phyloP scores from a whole-genome alignment of 169 alveolate species.

The Plasmodium malariae region DNA sequence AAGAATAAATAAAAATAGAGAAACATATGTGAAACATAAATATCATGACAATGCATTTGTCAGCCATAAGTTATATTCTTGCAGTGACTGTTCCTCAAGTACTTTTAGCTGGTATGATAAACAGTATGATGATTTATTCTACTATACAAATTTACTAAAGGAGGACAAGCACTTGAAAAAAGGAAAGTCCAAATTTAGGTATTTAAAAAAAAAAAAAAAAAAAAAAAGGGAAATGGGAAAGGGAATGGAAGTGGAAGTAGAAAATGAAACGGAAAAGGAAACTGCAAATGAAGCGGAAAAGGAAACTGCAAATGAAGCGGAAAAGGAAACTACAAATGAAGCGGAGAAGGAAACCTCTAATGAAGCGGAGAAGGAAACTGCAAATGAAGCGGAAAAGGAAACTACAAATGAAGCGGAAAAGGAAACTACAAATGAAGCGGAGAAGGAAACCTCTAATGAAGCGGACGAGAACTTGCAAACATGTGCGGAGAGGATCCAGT shows the following conservation, averaged over 20 bases:
- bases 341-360: not conserved
- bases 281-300: not conserved
- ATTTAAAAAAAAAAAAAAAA: not conserved
- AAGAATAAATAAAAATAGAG: conserved; percentile 56
- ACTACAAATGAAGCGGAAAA: not conserved
- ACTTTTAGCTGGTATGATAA: conserved; percentile 64
- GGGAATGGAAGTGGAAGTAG: not conserved
- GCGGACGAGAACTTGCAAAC: not conserved
- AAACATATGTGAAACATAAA: conserved; percentile 59
- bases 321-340: not conserved
- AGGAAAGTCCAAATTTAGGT: not conserved
- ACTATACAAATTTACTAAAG: conserved; percentile 33
- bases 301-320: not conserved
- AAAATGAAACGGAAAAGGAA: not conserved
- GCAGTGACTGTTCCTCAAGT: conserved; percentile 74
- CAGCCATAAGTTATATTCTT: conserved; percentile 27
- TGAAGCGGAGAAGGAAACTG: not conserved
- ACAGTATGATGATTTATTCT: conserved; percentile 40
- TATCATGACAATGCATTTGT: conserved; percentile 51
- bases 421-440: not conserved
- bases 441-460: not conserved
- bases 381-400: not conserved
- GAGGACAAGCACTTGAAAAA: conserved; percentile 36
- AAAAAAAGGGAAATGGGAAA: not conserved
- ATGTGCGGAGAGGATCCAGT: not conserved